These are phyloP conservation scores for Grosmannia penicillata DNA, from an alignment of 2,329 filamentous ascomycete genomes.

Conservation along the genomic window DNA sequence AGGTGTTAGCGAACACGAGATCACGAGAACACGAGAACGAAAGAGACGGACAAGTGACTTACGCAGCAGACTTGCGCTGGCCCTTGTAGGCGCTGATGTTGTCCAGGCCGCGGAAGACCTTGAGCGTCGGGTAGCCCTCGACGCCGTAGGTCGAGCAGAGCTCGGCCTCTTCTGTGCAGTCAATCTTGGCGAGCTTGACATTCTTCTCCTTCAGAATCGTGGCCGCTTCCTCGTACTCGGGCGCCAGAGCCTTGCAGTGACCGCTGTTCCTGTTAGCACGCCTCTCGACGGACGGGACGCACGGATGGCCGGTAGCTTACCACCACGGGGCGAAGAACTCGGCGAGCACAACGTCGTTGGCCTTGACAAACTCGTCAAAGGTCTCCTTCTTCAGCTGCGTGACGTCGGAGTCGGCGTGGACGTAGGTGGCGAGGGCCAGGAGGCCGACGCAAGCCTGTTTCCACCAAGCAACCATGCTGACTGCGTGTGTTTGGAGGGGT, in stretches of 20 bases:
- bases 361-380: slow-evolving; percentile 74
- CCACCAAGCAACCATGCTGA: slow-evolving; percentile 32
- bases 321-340: slow-evolving; percentile 40
- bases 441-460: slow-evolving; percentile 38
- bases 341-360: slow-evolving; percentile 78
- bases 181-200: slow-evolving; percentile 73
- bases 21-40: background rate
- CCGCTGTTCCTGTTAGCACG: slow-evolving; percentile 41
- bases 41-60: slow-evolving; percentile 19
- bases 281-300: background rate
- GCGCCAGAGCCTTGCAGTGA: slow-evolving; percentile 95
- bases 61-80: slow-evolving; percentile 72
- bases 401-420: slow-evolving; percentile 62
- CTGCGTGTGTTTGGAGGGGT: too few species aligned
- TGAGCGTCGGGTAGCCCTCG: slow-evolving; percentile 96
- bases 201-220: slow-evolving; percentile 77
- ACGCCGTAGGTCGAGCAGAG: slow-evolving; percentile 84
- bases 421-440: slow-evolving; percentile 39
- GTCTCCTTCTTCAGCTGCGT: slow-evolving; percentile 69
- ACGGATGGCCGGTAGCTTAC: slow-evolving; percentile 33
- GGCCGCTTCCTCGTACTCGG: slow-evolving; percentile 79
- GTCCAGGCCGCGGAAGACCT: slow-evolving; percentile 89
- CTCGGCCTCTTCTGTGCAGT: slow-evolving; percentile 89
- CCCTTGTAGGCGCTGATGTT: slow-evolving; percentile 73
- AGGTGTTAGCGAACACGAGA: background rate